Conservation (phyloP, 495 filamentous ascomycete species). For the Xanthoparmelia taractica region DNA sequence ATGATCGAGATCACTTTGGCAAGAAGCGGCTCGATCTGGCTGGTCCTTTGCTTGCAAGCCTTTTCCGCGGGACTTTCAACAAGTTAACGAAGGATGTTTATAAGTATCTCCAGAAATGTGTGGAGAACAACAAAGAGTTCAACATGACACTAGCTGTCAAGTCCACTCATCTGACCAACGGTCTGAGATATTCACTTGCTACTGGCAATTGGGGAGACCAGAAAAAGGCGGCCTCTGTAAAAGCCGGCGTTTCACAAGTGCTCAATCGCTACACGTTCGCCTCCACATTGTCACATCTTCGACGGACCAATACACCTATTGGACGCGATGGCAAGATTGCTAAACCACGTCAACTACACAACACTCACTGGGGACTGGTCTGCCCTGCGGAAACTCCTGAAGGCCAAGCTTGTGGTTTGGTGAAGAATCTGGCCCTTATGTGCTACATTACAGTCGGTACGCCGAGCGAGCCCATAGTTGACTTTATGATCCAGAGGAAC, state of each 20-base stretch:
- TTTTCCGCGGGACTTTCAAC: slow-evolving; percentile 82
- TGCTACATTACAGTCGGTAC: slow-evolving; percentile 94
- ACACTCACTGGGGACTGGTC: slow-evolving; percentile 97
- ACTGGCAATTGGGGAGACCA: slow-evolving; percentile 99
- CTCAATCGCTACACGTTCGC: slow-evolving; percentile 96
- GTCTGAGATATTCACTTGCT: slow-evolving; percentile 92
- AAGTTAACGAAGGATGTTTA: slow-evolving; percentile 84
- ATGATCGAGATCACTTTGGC: slow-evolving; percentile 97
- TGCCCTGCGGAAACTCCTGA: slow-evolving; percentile 97
- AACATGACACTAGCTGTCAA: slow-evolving; percentile 85
- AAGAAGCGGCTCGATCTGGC: slow-evolving; percentile 97
- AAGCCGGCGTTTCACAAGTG: slow-evolving; percentile 96
- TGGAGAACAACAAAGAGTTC: slow-evolving; percentile 81
- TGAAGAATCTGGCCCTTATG: slow-evolving; percentile 98
- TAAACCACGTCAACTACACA: slow-evolving; percentile 95
- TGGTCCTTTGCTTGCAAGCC: slow-evolving; percentile 82
- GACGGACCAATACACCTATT: slow-evolving; percentile 95
- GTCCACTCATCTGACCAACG: slow-evolving; percentile 81
- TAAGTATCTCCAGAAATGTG: slow-evolving; percentile 80
- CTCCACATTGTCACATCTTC: slow-evolving; percentile 90
- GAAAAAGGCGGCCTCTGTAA: slow-evolving; percentile 90
- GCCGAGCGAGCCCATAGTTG: slow-evolving; percentile 77
- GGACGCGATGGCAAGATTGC: slow-evolving; percentile 97
- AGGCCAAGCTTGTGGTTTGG: slow-evolving; percentile 95
- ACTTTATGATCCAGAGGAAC: slow-evolving; percentile 87